Conservation (phyloP, 2,329 filamentous ascomycete genomes). For the Huntiella savannae region DNA sequence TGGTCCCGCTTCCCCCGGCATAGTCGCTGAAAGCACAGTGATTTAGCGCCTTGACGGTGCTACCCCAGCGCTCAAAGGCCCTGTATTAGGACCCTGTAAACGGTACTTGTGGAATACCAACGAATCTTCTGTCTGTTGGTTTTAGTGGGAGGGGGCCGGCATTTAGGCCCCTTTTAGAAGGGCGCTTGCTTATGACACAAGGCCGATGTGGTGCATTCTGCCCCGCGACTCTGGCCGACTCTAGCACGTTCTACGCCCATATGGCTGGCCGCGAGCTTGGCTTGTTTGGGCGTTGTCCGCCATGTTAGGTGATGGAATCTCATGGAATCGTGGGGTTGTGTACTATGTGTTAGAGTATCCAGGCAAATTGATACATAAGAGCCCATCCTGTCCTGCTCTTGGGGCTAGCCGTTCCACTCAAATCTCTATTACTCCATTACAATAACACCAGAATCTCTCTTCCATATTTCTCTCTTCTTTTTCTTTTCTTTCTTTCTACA, state of each 20-base stretch:
- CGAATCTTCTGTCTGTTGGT: slow-evolving; percentile 5
- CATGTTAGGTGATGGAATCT: slow-evolving; percentile 13
- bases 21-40: not conserved
- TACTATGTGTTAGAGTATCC: no score
- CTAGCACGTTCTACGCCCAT: no score
- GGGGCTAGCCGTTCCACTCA: not conserved
- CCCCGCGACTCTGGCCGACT: no score
- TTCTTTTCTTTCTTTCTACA: slow-evolving; percentile 9
- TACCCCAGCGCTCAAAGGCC: not conserved
- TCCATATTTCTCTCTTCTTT: slow-evolving; percentile 7
- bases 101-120: slow-evolving; percentile 5
- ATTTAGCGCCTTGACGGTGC: not conserved
- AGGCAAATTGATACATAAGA: no score
- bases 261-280: no score
- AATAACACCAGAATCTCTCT: slow-evolving; percentile 3
- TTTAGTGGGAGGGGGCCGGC: no score
- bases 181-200: no score
- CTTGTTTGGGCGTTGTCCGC: not conserved
- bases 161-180: no score
- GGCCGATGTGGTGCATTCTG: not conserved
- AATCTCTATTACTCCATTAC: slow-evolving; percentile 5
- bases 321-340: slow-evolving; percentile 12
- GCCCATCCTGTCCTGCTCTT: slow-evolving; percentile 1
- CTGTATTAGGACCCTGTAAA: slow-evolving; percentile 1
- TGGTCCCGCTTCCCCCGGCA: not conserved